These are phyloP conservation scores for Phytopythium delawarense DNA, from an alignment of 352 stramenopile genomes.

Conservation along the genomic window DNA sequence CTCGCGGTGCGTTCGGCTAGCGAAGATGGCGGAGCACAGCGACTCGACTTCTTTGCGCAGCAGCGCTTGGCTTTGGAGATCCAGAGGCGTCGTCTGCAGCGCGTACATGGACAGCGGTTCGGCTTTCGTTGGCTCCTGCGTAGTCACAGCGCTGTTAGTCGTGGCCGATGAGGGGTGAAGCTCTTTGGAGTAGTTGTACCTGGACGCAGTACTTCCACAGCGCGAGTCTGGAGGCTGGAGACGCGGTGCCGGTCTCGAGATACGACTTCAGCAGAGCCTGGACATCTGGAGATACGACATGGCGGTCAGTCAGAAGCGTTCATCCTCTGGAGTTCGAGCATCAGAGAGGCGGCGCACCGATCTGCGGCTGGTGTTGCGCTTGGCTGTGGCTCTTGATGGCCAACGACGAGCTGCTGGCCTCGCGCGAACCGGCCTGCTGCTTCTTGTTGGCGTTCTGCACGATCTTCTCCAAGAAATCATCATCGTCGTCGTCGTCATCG, in stretches of 20 bases:
- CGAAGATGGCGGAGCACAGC: constrained; percentile 60
- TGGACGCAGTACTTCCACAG: constrained; percentile 59
- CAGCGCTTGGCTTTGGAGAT: constrained; percentile 42
- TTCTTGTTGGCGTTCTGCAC: constrained; percentile 51
- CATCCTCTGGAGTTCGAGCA: neutral
- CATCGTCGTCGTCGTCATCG: constrained; percentile 32
- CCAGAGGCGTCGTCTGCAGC: constrained; percentile 57
- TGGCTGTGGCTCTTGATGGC: constrained; percentile 63
- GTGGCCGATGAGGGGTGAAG: neutral
- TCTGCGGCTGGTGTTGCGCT: constrained; percentile 18
- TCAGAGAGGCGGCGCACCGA: constrained; percentile 15
- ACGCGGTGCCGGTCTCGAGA: constrained; percentile 32
- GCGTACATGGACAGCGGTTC: constrained; percentile 67
- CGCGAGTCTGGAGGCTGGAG: constrained; percentile 32
- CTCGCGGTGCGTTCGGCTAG: constrained; percentile 44
- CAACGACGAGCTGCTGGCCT: constrained; percentile 50
- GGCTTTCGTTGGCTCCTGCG: constrained; percentile 15
- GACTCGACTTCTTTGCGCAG: constrained; percentile 69
- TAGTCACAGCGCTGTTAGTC: constrained; percentile 4
- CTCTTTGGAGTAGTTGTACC: constrained; percentile 5
- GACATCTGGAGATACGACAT: constrained; percentile 22
- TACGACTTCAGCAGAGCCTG: constrained; percentile 23
- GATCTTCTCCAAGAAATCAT: constrained; percentile 57
- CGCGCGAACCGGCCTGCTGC: constrained; percentile 32
- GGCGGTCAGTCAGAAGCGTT: neutral